Conservation (phyloP, 202 grass and related monocot genomes). For the Cymbopogon flexuosus region DNA sequence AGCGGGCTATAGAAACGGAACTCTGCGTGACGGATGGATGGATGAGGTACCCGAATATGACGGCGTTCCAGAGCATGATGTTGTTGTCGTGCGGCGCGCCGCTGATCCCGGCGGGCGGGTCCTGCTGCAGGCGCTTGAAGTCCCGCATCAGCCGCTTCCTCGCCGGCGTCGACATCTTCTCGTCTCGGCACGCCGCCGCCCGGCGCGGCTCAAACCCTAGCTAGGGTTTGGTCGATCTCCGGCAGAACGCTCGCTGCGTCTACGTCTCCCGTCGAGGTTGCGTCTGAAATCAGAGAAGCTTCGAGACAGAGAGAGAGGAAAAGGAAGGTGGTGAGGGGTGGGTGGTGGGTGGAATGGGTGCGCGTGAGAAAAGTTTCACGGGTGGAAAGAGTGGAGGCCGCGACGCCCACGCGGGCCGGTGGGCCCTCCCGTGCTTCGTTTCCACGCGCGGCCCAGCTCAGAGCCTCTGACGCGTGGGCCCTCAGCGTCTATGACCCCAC, state of each 20-base stretch:
- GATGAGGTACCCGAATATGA: constrained; percentile 48
- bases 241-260: background rate
- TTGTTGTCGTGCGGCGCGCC: constrained; percentile 65
- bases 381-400: background rate
- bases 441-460: background rate
- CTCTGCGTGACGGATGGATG: background rate
- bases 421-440: constrained; percentile 16
- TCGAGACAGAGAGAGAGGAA: background rate
- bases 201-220: constrained; percentile 12
- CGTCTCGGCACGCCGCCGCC: background rate
- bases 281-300: constrained; percentile 32
- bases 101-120: constrained; percentile 58
- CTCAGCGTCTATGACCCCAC: background rate
- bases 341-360: background rate
- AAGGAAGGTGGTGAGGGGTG: no score
- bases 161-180: constrained; percentile 59
- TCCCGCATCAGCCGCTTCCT: constrained; percentile 68
- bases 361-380: constrained; percentile 23
- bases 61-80: constrained; percentile 70
- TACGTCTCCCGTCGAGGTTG: background rate
- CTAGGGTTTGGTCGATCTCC: constrained; percentile 23
- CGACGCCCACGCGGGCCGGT: background rate
- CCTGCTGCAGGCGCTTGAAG: constrained; percentile 67
- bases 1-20: background rate
- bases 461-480: background rate